Conservation (phyloP, 2,329 filamentous ascomycete genomes). For the Cladosporium sp. region DNA sequence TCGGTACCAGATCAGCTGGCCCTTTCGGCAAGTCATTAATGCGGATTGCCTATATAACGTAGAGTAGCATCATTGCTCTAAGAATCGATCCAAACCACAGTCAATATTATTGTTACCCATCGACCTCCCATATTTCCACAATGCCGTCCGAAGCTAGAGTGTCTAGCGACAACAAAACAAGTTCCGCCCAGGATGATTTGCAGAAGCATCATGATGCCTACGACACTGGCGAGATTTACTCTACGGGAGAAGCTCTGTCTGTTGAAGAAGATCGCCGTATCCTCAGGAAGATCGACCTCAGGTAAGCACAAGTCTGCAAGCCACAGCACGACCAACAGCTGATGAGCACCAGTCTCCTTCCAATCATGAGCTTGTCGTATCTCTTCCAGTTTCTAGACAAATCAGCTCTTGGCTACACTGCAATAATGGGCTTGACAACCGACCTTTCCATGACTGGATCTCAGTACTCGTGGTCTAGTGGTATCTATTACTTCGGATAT, state of each 20-base stretch:
- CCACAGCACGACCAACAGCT: background rate
- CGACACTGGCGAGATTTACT: background rate
- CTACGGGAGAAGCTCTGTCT: constrained; percentile 1
- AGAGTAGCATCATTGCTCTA: too few species aligned
- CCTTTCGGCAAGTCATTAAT: background rate
- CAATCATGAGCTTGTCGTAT: background rate
- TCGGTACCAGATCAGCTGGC: background rate
- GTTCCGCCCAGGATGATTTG: background rate
- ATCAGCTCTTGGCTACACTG: background rate
- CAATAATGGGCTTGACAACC: background rate
- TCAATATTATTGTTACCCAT: background rate
- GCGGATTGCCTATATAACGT: background rate
- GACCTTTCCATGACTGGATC: constrained; percentile 40
- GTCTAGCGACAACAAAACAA: background rate
- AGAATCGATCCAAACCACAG: background rate
- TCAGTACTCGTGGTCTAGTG: constrained; percentile 64
- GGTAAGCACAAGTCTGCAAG: background rate
- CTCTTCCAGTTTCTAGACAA: constrained; percentile 2
- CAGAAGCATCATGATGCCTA: background rate
- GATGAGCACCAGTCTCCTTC: background rate
- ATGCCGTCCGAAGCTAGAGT: background rate
- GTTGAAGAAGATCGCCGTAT: background rate
- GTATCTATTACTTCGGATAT: constrained; percentile 64
- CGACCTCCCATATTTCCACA: background rate
- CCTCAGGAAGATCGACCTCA: background rate